Conservation (phyloP, 768 basidiomycete species). For the Phlebiopsis flavidoalba region DNA sequence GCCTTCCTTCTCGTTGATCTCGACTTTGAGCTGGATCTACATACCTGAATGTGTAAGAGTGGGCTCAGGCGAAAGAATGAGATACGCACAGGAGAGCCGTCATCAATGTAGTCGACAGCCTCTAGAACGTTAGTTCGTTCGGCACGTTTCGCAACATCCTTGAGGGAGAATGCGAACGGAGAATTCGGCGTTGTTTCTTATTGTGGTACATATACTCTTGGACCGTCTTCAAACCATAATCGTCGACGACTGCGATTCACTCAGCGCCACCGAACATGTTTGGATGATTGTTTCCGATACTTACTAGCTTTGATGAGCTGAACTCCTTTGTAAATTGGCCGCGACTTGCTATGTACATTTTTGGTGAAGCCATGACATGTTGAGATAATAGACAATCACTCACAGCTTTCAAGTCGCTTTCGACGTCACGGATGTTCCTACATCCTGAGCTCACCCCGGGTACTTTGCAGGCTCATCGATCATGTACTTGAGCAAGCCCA, state of each 20-base stretch:
- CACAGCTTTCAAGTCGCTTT: constrained; percentile 89
- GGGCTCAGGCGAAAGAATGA: neutral
- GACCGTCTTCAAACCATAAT: constrained; percentile 81
- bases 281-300: constrained; percentile 17
- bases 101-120: constrained; percentile 82
- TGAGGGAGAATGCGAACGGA: constrained; percentile 82
- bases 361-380: neutral
- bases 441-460: constrained; percentile 85
- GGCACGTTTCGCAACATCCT: constrained; percentile 63
- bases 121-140: constrained; percentile 59
- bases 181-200: constrained; percentile 81
- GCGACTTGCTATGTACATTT: constrained; percentile 74
- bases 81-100: constrained; percentile 69
- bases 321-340: constrained; percentile 88
- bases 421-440: constrained; percentile 82
- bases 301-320: constrained; percentile 76
- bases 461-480: constrained; percentile 75
- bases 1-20: constrained; percentile 69
- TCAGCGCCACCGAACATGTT: neutral
- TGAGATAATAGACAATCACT: neutral
- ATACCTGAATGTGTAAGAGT: neutral
- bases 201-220: constrained; percentile 93
- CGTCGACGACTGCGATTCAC: constrained; percentile 60
- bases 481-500: constrained; percentile 72
- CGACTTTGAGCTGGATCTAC: constrained; percentile 70